Conservation (phyloP, 1,284 basidiomycete species). For the Austropuccinia psidii region DNA sequence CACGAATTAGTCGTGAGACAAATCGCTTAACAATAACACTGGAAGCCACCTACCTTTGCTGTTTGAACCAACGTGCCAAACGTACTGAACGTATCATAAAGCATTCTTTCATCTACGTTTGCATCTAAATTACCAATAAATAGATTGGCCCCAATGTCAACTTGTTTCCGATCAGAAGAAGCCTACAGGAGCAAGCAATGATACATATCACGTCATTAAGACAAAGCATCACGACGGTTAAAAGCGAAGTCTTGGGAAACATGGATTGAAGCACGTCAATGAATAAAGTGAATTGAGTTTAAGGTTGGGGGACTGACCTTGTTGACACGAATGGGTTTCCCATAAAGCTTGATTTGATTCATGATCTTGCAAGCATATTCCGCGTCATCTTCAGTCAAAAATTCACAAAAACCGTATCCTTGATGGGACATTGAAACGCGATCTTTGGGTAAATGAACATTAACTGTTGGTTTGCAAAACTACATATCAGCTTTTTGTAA, state of each 20-base stretch:
- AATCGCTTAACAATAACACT: not conserved
- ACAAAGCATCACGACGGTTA: constrained; percentile 28
- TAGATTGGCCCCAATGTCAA: constrained; percentile 94
- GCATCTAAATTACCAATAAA: constrained; percentile 94
- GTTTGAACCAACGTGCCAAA: constrained; percentile 90
- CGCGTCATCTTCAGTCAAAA: constrained; percentile 92
- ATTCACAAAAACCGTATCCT: constrained; percentile 98
- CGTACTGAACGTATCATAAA: constrained; percentile 90
- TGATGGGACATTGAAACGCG: constrained; percentile 96
- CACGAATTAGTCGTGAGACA: not conserved
- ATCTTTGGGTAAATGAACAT: constrained; percentile 98
- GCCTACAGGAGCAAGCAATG: constrained; percentile 53
- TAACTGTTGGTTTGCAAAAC: constrained; percentile 56
- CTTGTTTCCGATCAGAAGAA: constrained; percentile 91
- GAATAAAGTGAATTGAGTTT: not conserved
- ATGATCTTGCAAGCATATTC: constrained; percentile 99
- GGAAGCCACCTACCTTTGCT: constrained; percentile 65
- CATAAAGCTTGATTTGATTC: constrained; percentile 99
- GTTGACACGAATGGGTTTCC: constrained; percentile 96
- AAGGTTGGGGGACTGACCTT: constrained; percentile 74
- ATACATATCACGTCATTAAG: constrained; percentile 23
- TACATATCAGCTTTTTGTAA: constrained; percentile 27
- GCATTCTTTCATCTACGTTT: constrained; percentile 79
- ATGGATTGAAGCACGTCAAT: not conserved
- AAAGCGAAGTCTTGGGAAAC: not conserved